Evolutionary conservation across 2,329 filamentous ascomycete genomes (phyloP), one percentile per base, ranked within the genome.

Genomic region (Aspergillus japonicus): DNA sequence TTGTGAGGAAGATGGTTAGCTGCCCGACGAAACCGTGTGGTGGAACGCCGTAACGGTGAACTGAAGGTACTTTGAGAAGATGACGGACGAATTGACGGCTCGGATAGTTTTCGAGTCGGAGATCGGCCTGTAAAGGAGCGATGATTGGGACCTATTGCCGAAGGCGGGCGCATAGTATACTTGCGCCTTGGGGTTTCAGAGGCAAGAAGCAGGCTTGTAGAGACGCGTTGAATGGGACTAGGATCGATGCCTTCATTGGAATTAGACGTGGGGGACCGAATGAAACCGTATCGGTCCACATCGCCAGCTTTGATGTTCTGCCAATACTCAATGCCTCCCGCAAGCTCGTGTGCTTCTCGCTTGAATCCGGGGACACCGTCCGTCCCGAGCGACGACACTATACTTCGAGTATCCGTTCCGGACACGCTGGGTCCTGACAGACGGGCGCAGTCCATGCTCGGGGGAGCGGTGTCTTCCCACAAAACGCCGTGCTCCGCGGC

Each of bases 231-330:
- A 26, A 87, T 76, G 4, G 75, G 73, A 58, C 75, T 74, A 29
- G 72, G 77, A 8, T 76, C 74, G 10, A 69, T 68, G 19, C 66
- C 62, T 10, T 75, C 69, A 5, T 68, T 63, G 21, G 69, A 66
- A 54, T 73, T 71, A 12, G 63, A 65, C 0, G 60, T 63, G 5
- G 69, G 60, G n/a, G 64, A 63, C 11, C 71, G 73, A 54, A 89
- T 88, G 73, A 89, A 89, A 10, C 86, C 86, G 69, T 88, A 89
- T 60, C 86, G 80, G 70, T 89, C 86, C 3, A 88, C 85, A 62
- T 87, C 82, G 14, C 77, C 82, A 5, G 79, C 83, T 19, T 82
- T 78, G 11, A 89, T 75, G 70, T 88, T 81, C 61, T 84, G 80
- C 86, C 86, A 89, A 65, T 88, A 85, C 64, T 89, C 86, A 52